phyloP scores from a whole-genome alignment of 306 rosid genomes.

The Parietaria judaica region DNA sequence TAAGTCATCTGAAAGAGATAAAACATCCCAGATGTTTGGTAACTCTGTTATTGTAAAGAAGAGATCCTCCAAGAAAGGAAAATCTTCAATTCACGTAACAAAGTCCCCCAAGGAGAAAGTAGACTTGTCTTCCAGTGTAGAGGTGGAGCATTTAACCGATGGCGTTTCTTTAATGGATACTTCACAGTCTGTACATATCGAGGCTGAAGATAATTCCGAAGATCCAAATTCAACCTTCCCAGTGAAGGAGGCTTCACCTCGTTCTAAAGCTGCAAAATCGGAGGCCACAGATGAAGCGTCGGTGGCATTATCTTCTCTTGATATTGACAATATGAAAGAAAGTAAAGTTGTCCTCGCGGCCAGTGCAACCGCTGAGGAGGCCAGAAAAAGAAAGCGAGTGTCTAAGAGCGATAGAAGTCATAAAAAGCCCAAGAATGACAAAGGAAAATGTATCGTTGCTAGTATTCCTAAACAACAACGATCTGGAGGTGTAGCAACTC shows the following conservation, averaged over 20 bases:
- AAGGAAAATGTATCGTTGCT: conserved; percentile 36
- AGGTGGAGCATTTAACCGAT: conserved; percentile 39
- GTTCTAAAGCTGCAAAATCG: conserved; percentile 35
- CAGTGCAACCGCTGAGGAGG: conserved; percentile 39
- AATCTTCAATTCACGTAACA: conserved; percentile 43
- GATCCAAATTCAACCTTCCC: conserved; percentile 42
- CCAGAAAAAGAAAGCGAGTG: conserved; percentile 60
- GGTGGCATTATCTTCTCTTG: conserved; percentile 35
- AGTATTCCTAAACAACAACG: conserved; percentile 35
- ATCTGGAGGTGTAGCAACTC: conserved; percentile 22
- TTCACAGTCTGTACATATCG: conserved; percentile 47
- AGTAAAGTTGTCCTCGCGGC: conserved; percentile 64
- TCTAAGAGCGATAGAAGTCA: conserved; percentile 31
- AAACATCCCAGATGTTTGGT: conserved; percentile 72
- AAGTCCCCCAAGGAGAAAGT: conserved; percentile 40
- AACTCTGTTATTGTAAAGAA: conserved; percentile 65
- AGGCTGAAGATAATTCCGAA: conserved; percentile 34
- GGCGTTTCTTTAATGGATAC: conserved; percentile 40
- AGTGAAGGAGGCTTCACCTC: conserved; percentile 38
- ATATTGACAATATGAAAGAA: conserved; percentile 33
- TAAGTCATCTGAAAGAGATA: conserved; percentile 50
- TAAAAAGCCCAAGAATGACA: conserved; percentile 64
- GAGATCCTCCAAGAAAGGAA: conserved; percentile 79
- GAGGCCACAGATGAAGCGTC: conserved; percentile 41
- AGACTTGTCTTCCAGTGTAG: conserved; percentile 43